Evolutionary conservation across 495 filamentous ascomycete species (phyloP), one percentile per base, ranked within the genome.

Genomic region (Neurospora discreta): DNA sequence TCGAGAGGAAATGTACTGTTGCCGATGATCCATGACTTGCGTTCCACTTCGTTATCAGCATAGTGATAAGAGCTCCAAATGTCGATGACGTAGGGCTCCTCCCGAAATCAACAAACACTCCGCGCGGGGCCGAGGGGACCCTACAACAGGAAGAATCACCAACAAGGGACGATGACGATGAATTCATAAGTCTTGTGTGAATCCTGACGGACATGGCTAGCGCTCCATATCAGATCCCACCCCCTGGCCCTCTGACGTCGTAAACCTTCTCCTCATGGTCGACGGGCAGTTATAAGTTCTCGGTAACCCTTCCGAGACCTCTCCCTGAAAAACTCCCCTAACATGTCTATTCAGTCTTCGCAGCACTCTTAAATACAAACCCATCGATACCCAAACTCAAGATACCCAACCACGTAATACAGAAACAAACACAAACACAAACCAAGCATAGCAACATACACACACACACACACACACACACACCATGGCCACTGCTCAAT

Each of bases 401-500:
- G 20, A 58, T 26, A 58, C 46, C 9, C 10, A 58, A 58, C 52
- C 13, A 33, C 6, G 5, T 26, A 15, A 65, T 36, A 65, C 11
- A 30, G 33, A 0, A 36, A 36, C 0, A 36, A 36, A 71, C 30
- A 16, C 20, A 15, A 38, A 60, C 20, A 33, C 0, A 13, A 1
- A n/a, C n/a, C n/a, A n/a, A n/a, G n/a, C n/a, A n/a, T n/a, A n/a
- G n/a, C n/a, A n/a, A n/a, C 15, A 38, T 18, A 38, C 18, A 3
- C 0, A 0, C 40, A 20, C 44, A 58, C 30, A 71, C 15, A 38
- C 30, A 38, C 18, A 3, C 0, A 0, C 40, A 20, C 44, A 58
- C 30, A 71, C 2, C 38, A 90, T 89, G 87, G 84, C 88, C 36
- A 77, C 88, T 44, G 82, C 88, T 23, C 89, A 91, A 84, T 84